Base-by-base conservation (phyloP, 2,329 filamentous ascomycete genomes). In the Leptosphaerulina australis region DNA sequence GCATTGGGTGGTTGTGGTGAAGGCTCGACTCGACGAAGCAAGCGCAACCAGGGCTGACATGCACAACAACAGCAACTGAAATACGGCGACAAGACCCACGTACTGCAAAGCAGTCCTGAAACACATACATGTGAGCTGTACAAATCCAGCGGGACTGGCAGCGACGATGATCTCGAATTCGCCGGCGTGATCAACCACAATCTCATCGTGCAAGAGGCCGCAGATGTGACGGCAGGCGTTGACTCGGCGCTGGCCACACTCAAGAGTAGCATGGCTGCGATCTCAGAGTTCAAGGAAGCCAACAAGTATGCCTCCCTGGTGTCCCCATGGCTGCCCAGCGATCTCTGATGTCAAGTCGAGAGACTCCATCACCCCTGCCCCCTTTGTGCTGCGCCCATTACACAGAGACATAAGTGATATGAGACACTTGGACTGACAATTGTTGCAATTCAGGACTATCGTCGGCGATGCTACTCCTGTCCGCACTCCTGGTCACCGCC, bases 181-280 rank as follows among this genome's bases (percentile, higher is more conserved):
- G 73, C 79, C 20, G 82, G 82, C 33, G 67, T 82, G 18, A 73
- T 86, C 59, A 83, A 79, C 67, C 82, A 86, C 64, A 80, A 74
- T 54, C 75, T 85, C 26, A 76, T 68, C 5, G 77, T 83, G 26
- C 76, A 81, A 62, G 80, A 80, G 69, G 79, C 79, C 29, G 76
- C 80, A 66, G 75, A 80, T 65, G 79, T 76, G 26, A 81, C 79
- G 33, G 79, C 80, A 21, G 81, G 79, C 53, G 79, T 79, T 29
- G 84, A 87, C 67, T 79, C 81, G 52, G 84, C 84, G 21, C 69
- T 86, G 68, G 81, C 81, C 44, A 79, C 77, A 29, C 74, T 87
- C 44, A 79, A 84, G 68, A 82, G 77, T 66, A 84, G 77, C 62
- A 75, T 87, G 67, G 83, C 79, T 53, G 79, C 81, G 17, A 78